These are phyloP conservation scores for Entomortierella beljakovae DNA, from an alignment of 192 early-diverging fungal genomes.

Conservation along the genomic window DNA sequence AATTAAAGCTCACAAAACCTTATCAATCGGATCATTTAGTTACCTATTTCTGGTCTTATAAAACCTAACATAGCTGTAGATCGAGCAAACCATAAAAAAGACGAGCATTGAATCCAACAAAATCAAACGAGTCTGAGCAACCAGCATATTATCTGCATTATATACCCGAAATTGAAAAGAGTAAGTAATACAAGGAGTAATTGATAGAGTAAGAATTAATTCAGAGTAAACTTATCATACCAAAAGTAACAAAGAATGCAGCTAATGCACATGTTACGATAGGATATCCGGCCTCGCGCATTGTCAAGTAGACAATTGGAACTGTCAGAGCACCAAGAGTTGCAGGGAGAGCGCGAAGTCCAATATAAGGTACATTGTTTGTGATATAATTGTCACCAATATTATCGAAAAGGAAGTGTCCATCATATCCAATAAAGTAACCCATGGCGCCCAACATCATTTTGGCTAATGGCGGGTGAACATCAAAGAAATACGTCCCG, in stretches of 20 bases:
- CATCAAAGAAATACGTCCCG: slow-evolving; percentile 94
- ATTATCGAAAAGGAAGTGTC: slow-evolving; percentile 93
- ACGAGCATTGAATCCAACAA: slow-evolving; percentile 94
- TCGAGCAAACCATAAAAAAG: slow-evolving; percentile 86
- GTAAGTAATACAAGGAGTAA: not conserved
- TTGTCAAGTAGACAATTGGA: slow-evolving; percentile 82
- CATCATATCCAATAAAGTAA: slow-evolving; percentile 91
- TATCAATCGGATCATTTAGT: not conserved
- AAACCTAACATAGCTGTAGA: slow-evolving; percentile 92
- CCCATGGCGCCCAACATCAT: slow-evolving; percentile 88
- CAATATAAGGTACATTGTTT: slow-evolving; percentile 92
- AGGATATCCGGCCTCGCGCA: slow-evolving; percentile 90
- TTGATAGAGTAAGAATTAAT: not conserved
- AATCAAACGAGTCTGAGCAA: slow-evolving; percentile 93
- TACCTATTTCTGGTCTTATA: slow-evolving; percentile 73
- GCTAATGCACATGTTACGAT: slow-evolving; percentile 78
- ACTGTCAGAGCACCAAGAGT: slow-evolving; percentile 81
- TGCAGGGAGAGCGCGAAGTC: slow-evolving; percentile 84
- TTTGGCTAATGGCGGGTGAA: slow-evolving; percentile 97
- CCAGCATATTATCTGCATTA: slow-evolving; percentile 84
- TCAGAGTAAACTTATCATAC: too few species aligned
- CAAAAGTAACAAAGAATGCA: slow-evolving; percentile 85
- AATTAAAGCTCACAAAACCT: not conserved
- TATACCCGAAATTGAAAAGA: not conserved
- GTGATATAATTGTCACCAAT: slow-evolving; percentile 92